These are phyloP conservation scores for Xerocomus minutiporus DNA, from an alignment of 1,284 basidiomycete species.

Conservation along the genomic window DNA sequence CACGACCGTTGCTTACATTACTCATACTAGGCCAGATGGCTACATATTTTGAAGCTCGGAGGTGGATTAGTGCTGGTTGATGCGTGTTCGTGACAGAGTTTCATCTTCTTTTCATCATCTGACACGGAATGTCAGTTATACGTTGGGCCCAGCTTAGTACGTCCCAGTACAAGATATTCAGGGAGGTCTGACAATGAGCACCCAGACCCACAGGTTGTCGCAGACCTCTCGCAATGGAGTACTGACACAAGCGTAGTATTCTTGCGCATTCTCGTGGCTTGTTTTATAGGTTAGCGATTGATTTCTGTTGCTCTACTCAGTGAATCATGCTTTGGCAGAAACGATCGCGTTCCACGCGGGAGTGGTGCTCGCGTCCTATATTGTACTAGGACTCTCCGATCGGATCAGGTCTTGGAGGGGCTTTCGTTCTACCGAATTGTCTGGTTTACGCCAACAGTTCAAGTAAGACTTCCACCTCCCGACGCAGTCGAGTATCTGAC, in stretches of 20 bases:
- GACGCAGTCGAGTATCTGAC: background rate
- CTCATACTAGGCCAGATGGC: conserved; percentile 56
- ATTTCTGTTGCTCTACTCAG: background rate
- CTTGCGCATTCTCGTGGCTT: conserved; percentile 56
- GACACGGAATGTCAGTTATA: conserved; percentile 48
- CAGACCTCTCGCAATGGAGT: conserved; percentile 43
- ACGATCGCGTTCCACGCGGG: conserved; percentile 68
- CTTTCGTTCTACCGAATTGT: conserved; percentile 21
- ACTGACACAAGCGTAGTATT: conserved; percentile 48
- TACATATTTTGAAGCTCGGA: conserved; percentile 54
- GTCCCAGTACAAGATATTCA: background rate
- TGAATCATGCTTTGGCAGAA: conserved; percentile 40
- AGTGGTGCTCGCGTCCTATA: conserved; percentile 52
- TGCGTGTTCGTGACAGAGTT: conserved; percentile 53
- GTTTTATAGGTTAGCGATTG: conserved; percentile 47
- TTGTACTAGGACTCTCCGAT: conserved; percentile 44
- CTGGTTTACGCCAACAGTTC: conserved; percentile 61
- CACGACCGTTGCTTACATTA: conserved; percentile 5
- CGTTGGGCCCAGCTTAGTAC: conserved; percentile 68
- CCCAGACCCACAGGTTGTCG: conserved; percentile 37
- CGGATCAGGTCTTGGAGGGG: conserved; percentile 26
- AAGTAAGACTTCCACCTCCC: conserved; percentile 32
- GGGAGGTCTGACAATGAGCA: conserved; percentile 3
- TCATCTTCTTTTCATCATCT: conserved; percentile 4
- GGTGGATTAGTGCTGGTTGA: conserved; percentile 56